Base-by-base conservation (phyloP, 345 rosid species). In the Eucalyptus fibrosa region DNA sequence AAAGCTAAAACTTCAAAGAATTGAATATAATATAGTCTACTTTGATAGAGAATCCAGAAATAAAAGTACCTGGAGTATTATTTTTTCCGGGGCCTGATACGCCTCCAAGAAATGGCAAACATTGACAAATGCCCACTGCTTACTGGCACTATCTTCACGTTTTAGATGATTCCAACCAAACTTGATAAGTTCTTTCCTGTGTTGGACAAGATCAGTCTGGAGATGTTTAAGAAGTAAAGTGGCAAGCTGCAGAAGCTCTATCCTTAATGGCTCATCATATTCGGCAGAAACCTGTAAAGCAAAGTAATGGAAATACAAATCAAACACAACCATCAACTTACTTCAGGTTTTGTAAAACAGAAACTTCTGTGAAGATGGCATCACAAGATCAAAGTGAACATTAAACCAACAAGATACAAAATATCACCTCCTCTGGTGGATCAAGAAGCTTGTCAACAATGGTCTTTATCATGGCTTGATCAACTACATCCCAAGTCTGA, bases 81-180 rank as follows among this genome's bases (percentile, higher is more conserved):
- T 98, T 91, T 98, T 98, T 91, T 98, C 99, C 19, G 99, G 99
- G 90, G 99, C 99, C 93, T 98, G 99, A 92, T 97, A 98, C 77
- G 99, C 99, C 94, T 98, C 99, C 94, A 98, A 91, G 93, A 98
- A 98, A 93, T 98, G 99, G 88, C 99, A 97, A 91, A 98, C 99
- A 92, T 98, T 98, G 89, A 98, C 99, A 95, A 98, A 98, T 82
- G 99, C 99, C 99, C 99, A 98, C 92, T 98, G 99, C 94, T 98
- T 98, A 93, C 99, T 98, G 90, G 99, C 99, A 95, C 99, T 98
- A 89, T 98, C 99, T 93, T 98, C 99, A 82, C 99, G 97, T 92
- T 98, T 98, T 87, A 98, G 98, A 94, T 98, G 99, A 95, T 97
- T 98, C 99, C 99, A 98, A 69, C 99, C 99, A 93, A 98, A 98